Evolutionary conservation across 2,329 filamentous ascomycete species (phyloP), one percentile per base, ranked within the genome.

Genomic region (Coleophoma eucalyptorum): DNA sequence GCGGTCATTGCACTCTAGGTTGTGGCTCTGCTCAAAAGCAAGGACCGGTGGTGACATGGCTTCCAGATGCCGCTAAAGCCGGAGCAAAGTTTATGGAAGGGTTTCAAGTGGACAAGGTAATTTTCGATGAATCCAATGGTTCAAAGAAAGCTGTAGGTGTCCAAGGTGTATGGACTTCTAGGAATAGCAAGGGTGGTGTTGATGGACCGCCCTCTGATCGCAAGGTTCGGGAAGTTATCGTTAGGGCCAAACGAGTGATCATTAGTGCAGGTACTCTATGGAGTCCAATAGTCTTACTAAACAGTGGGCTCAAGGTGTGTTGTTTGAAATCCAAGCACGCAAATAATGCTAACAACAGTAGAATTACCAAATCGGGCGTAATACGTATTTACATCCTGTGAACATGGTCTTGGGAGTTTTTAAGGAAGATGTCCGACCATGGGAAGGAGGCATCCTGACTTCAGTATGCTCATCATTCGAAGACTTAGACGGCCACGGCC

Each of bases 31-130:
- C 79, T 43, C 83, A 84, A 56, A 97, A 97, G 72, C 84, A 87
- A 66, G 90, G 92, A 0, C 88, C 92, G 0, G 79, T 81, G 0
- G 83, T 89, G 20, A 83, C 82, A 6, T 97, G 84, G 76, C 73
- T 97, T 13, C 89, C 89, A 0, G 89, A 91, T 59, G 91, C 93
- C 2, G 87, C 85, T 1, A 77, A 78, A 48, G 83, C 87, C 1
- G 91, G 91, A 0, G 89, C 91, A 1, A 75, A 79, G 56, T 96
- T 96, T 64, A 80, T 95, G 51, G 90, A 97, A 72, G 91, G 91
- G 0, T 90, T 94, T 61, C 69, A 83, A 18, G 88, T 84, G 0
- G 80, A 89, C 12, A 78, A 79, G 53, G 74, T 97, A 15, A 57
- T 88, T 0, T 96, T 96, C 65, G 80, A 84, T 19, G 72, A 78